Base-by-base conservation (phyloP, 2,329 filamentous ascomycete genomes). In the Dothiorella sarmentorum region DNA sequence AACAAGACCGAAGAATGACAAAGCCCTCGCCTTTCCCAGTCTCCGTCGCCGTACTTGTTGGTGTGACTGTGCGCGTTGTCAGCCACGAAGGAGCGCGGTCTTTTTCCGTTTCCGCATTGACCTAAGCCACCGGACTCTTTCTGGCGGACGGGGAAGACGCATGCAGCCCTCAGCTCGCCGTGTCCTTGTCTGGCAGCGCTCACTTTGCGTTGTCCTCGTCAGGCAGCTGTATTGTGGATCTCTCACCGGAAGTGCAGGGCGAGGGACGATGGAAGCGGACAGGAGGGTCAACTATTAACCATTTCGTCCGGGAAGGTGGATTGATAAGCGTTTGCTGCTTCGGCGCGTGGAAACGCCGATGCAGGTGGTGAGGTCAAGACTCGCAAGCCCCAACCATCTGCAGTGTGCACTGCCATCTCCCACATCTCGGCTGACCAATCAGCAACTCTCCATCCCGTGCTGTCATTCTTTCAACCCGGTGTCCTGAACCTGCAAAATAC, bases 291-390 rank as follows among this genome's bases (percentile, higher is more conserved):
- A n/a, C n/a, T n/a, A n/a, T n/a, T n/a, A n/a, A n/a, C n/a, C n/a
- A n/a, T n/a, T n/a, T n/a, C n/a, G 29, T 9, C 6, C 49, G 49
- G 33, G 24, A 53, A 53, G 49, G 49, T 53, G 49, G 22, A 53
- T 53, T 53, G 49, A 40, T 53, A 53, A 53, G 49, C 49, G 35
- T 20, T 29, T 29, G 15, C 22, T 7, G 11, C 7, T 22, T 53
- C 49, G 49, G 49, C 33, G 49, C 11, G 11, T 10, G 13, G 6
- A 4, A 38, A 53, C n/a, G 49, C 49, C 49, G 49, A 52, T 17
- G 45, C 15, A 51, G 45, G 49, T 53, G 33, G 20, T 53, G 49
- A 53, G 49, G 49, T 53, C 49, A 53, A 35, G 35, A 29, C 31
- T 52, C 31, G 47, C 33, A 52, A n/a, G 40, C 40, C 40, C 40